Evolutionary conservation across 345 rosid genomes (phyloP).

Genomic region (Lepidium africanum): DNA sequence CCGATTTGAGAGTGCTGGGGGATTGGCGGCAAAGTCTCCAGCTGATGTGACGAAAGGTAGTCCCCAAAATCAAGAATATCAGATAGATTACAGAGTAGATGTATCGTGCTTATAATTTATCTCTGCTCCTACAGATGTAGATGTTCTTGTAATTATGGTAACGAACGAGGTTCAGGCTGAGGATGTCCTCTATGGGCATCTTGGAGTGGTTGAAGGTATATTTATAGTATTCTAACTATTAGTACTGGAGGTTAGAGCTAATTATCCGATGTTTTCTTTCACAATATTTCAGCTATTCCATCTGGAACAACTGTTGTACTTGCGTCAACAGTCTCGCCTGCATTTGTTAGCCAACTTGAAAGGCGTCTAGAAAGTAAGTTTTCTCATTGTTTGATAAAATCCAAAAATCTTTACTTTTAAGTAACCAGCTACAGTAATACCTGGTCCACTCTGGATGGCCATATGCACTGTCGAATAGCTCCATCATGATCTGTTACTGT

Average conservation of each 20-base stretch:
- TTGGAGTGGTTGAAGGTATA: constrained; percentile 79
- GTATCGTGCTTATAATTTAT: constrained; percentile 3
- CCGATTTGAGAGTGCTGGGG: constrained; percentile 68
- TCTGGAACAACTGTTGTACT: constrained; percentile 70
- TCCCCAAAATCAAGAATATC: background rate
- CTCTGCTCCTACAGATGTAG: constrained; percentile 48
- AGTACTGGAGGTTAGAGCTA: constrained; percentile 9
- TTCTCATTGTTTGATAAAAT: background rate
- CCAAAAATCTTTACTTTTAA: background rate
- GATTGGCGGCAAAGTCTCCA: constrained; percentile 64
- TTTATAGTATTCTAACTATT: constrained; percentile 2
- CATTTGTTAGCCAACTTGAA: constrained; percentile 65
- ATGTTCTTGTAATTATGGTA: constrained; percentile 87
- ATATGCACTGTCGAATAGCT: background rate
- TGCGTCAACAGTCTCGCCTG: constrained; percentile 91
- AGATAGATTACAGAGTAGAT: background rate
- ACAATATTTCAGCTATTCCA: constrained; percentile 51
- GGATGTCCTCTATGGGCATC: constrained; percentile 65
- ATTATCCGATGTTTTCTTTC: constrained; percentile 13
- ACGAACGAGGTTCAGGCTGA: constrained; percentile 92
- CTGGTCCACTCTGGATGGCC: background rate
- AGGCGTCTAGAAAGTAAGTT: constrained; percentile 65
- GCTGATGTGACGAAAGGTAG: constrained; percentile 75
- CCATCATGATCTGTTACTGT: background rate
- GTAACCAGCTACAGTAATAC: background rate